Evolutionary conservation across 75 land plant genomes (phyloP).

Genomic region (Selaginella tamariscina): DNA sequence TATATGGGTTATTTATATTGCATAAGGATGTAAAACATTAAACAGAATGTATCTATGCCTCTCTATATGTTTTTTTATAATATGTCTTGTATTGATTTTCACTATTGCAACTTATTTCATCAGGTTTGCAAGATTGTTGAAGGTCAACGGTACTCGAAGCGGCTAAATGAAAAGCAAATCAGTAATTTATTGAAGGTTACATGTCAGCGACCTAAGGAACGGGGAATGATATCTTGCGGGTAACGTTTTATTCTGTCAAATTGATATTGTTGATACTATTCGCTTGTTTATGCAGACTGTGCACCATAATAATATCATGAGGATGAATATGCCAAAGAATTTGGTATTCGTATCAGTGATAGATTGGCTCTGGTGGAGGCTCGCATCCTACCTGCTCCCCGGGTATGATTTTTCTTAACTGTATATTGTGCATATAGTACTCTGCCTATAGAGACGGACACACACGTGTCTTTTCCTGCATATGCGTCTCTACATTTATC

Average conservation of each 20-base stretch:
- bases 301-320: constrained; percentile 53
- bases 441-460: no score
- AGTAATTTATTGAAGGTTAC: constrained; percentile 75
- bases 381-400: constrained; percentile 68
- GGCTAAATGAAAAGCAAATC: constrained; percentile 79
- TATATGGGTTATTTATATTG: not conserved
- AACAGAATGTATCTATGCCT: not conserved
- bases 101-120: not conserved
- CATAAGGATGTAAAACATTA: constrained; percentile 5
- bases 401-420: constrained; percentile 31
- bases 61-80: not conserved
- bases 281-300: constrained; percentile 60
- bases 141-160: constrained; percentile 77
- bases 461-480: no score
- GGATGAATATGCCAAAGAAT: constrained; percentile 72
- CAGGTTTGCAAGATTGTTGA: constrained; percentile 87
- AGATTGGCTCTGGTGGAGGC: constrained; percentile 63
- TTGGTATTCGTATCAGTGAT: constrained; percentile 62
- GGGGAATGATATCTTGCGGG: constrained; percentile 76
- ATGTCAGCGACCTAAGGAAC: constrained; percentile 71
- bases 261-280: no score
- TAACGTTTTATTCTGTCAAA: constrained; percentile 5
- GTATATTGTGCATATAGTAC: no score
- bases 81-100: not conserved
- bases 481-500: no score